phyloP scores from a whole-genome alignment of 208 protist species.

The Leishmania arabica region DNA sequence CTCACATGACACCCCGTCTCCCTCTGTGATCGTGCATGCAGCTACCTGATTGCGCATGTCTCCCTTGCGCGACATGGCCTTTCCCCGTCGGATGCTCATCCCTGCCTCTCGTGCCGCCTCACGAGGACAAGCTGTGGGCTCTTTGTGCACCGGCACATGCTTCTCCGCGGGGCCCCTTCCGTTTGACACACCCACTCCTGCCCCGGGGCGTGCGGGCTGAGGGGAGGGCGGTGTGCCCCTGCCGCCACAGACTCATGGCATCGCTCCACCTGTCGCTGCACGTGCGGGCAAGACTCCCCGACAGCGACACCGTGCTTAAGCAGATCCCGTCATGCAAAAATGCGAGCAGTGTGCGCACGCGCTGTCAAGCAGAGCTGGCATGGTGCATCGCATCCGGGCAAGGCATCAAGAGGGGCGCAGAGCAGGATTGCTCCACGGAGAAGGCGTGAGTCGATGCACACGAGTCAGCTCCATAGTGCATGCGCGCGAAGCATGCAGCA shows the following conservation, averaged over 20 bases:
- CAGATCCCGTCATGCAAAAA: too few relatives aligned
- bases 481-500: background rate
- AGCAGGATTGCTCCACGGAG: background rate
- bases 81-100: background rate
- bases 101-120: too few relatives aligned
- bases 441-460: background rate
- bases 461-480: background rate
- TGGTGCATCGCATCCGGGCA: background rate
- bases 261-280: too few relatives aligned
- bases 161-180: background rate
- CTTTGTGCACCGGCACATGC: background rate
- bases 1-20: too few relatives aligned
- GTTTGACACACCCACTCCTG: background rate
- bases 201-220: too few relatives aligned
- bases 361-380: background rate
- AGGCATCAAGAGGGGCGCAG: background rate
- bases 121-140: too few relatives aligned
- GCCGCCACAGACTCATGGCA: too few relatives aligned
- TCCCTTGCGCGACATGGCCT: background rate
- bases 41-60: background rate
- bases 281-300: background rate
- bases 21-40: too few relatives aligned
- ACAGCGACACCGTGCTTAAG: background rate
- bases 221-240: too few relatives aligned
- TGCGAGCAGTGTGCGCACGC: too few relatives aligned